Percentiles rank a stretch among this genome's conserved stretches.
These are phyloP conservation scores for Lipomyces sp. DNA, from an alignment of 805 yeast genomes.

Conservation along the genomic window DNA sequence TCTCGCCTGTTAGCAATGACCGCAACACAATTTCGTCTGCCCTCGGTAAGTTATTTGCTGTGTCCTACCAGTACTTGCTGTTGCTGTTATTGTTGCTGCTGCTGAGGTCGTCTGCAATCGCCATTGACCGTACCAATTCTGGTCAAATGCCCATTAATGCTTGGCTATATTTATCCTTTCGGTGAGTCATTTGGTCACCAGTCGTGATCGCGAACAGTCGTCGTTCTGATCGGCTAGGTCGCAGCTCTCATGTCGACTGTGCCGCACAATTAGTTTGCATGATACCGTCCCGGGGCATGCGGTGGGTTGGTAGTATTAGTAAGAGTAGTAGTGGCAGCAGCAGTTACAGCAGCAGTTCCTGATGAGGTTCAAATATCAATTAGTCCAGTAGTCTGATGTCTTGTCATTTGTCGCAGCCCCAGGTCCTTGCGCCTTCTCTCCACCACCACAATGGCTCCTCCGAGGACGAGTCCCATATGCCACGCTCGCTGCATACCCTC, in stretches of 20 bases:
- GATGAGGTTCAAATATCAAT: not conserved
- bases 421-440: not conserved
- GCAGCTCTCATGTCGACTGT: not conserved
- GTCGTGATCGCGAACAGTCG: no score
- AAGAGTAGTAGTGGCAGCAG: not conserved
- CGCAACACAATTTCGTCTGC: conserved; percentile 22
- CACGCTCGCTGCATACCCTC: conserved; percentile 18
- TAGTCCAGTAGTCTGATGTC: conserved; percentile 1
- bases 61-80: not conserved
- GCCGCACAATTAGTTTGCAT: no score
- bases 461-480: not conserved
- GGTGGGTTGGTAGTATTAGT: no score
- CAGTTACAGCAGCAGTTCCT: not conserved
- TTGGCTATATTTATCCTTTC: no score
- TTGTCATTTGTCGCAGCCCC: not conserved
- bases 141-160: no score
- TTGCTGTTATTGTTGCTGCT: not conserved
- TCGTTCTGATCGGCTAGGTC: not conserved
- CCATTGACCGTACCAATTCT: no score
- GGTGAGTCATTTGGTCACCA: no score
- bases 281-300: no score
- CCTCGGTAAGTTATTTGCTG: conserved; percentile 11
- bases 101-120: not conserved
- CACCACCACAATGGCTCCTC: not conserved
- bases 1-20: conserved; percentile 12